phyloP scores from a whole-genome alignment of 768 basidiomycete genomes.

The Termitomyces sp. region DNA sequence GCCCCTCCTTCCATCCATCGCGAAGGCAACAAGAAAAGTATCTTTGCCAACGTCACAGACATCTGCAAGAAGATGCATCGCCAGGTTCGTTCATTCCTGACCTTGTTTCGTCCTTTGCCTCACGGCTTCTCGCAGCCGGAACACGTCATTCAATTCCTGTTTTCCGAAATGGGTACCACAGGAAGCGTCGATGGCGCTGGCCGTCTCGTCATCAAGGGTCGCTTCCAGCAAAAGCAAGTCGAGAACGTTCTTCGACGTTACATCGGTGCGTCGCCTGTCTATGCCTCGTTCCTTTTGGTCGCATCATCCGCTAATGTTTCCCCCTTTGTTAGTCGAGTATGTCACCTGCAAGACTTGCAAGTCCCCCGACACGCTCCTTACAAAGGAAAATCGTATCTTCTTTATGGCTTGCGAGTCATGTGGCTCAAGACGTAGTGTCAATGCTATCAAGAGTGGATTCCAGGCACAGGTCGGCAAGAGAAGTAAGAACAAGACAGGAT shows the following conservation, averaged over 20 bases:
- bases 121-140: conserved; percentile 56
- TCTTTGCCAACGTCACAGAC: conserved; percentile 95
- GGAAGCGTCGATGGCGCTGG: conserved; percentile 91
- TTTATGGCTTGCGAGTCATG: conserved; percentile 95
- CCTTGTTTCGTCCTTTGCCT: background rate
- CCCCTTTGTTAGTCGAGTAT: conserved; percentile 70
- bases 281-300: background rate
- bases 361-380: conserved; percentile 93
- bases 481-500: conserved; percentile 60
- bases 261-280: conserved; percentile 67
- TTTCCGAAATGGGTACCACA: conserved; percentile 97
- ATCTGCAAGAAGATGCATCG: conserved; percentile 99
- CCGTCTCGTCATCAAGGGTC: conserved; percentile 93
- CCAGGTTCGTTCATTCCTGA: conserved; percentile 31
- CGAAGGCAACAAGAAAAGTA: conserved; percentile 96
- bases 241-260: conserved; percentile 96
- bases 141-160: conserved; percentile 95
- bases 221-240: conserved; percentile 97
- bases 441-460: conserved; percentile 97
- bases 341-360: conserved; percentile 99
- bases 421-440: conserved; percentile 86
- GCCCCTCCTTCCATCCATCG: conserved; percentile 91
- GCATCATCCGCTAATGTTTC: background rate
- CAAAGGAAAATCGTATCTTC: conserved; percentile 98
- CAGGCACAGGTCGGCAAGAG: conserved; percentile 92